phyloP scores from a whole-genome alignment of 805 yeast species.

The Dipodascopsis uninucleata region DNA sequence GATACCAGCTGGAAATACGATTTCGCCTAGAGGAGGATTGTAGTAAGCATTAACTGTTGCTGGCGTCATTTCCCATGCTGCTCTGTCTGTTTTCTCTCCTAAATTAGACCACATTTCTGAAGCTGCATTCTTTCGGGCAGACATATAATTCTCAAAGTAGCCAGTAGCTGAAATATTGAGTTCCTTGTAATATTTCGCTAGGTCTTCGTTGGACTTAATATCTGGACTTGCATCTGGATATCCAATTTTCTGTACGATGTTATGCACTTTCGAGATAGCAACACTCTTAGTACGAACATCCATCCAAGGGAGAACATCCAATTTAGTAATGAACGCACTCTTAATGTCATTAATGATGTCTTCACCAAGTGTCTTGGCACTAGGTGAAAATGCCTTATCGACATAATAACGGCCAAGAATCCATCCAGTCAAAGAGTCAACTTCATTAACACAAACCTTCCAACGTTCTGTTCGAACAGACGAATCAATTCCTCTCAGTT shows the following conservation, averaged over 20 bases:
- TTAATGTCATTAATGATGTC: slow-evolving; percentile 24
- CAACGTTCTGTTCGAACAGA: slow-evolving; percentile 25
- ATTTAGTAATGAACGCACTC: slow-evolving; percentile 21
- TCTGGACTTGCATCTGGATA: slow-evolving; percentile 25
- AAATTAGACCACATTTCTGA: slow-evolving; percentile 21
- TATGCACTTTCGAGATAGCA: slow-evolving; percentile 24
- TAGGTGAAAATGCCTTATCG: slow-evolving; percentile 24
- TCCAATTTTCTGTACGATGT: slow-evolving; percentile 27
- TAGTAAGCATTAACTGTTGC: slow-evolving; percentile 29
- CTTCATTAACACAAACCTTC: slow-evolving; percentile 27
- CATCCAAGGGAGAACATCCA: slow-evolving; percentile 25
- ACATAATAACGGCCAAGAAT: slow-evolving; percentile 27
- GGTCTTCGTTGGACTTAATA: slow-evolving; percentile 16
- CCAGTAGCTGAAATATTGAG: slow-evolving; percentile 13
- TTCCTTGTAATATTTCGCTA: slow-evolving; percentile 23
- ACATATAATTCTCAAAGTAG: slow-evolving; percentile 23
- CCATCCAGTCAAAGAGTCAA: slow-evolving; percentile 27
- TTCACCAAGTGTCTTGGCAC: slow-evolving; percentile 25
- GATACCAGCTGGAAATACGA: slow-evolving; percentile 29
- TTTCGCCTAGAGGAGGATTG: slow-evolving; percentile 28
- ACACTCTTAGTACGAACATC: slow-evolving; percentile 23
- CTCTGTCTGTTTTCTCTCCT: slow-evolving; percentile 24
- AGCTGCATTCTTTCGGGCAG: slow-evolving; percentile 22
- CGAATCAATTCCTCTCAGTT: slow-evolving; percentile 22
- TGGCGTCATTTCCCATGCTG: slow-evolving; percentile 28